These are phyloP conservation scores for Agrocybe pediades DNA, from an alignment of 768 basidiomycete species.

Conservation along the genomic window DNA sequence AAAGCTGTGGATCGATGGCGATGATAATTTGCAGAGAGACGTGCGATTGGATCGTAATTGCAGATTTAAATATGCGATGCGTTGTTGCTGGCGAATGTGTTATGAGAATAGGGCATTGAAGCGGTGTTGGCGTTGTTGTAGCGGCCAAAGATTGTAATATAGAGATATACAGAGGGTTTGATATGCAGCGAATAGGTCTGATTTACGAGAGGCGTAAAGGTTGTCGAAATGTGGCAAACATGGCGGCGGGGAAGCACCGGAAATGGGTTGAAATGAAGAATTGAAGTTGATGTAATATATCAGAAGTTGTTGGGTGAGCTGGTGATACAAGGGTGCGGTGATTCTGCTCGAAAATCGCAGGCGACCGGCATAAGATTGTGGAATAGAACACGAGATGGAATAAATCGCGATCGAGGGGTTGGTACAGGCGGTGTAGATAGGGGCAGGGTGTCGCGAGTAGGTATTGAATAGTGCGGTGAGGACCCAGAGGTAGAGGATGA, in stretches of 20 bases:
- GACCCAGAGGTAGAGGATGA: slow-evolving; percentile 6
- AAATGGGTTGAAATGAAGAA: background rate
- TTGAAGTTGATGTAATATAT: background rate
- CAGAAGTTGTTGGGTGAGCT: slow-evolving; percentile 25
- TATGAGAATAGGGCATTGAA: slow-evolving; percentile 15
- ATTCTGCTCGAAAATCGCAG: slow-evolving; percentile 30
- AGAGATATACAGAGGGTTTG: slow-evolving; percentile 3
- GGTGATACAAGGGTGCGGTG: slow-evolving; percentile 31
- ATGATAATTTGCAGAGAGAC: slow-evolving; percentile 15
- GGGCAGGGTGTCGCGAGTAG: slow-evolving; percentile 25
- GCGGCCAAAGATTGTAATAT: slow-evolving; percentile 7
- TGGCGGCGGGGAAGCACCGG: background rate
- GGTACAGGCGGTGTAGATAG: slow-evolving; percentile 21
- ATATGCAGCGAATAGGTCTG: too few relatives aligned
- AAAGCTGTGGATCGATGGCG: slow-evolving; percentile 11
- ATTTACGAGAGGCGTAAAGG: slow-evolving; percentile 12
- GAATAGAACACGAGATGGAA: slow-evolving; percentile 52
- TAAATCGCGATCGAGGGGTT: slow-evolving; percentile 40
- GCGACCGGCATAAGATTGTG: slow-evolving; percentile 66
- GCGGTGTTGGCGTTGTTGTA: slow-evolving; percentile 11
- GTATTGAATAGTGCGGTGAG: slow-evolving; percentile 14
- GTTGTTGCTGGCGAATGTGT: slow-evolving; percentile 18
- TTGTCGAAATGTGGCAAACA: slow-evolving; percentile 11
- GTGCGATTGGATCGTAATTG: slow-evolving; percentile 25
- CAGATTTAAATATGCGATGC: slow-evolving; percentile 19